Base-by-base conservation (phyloP, 2,329 filamentous ascomycete genomes). In the Fusarium fujikuroi region DNA sequence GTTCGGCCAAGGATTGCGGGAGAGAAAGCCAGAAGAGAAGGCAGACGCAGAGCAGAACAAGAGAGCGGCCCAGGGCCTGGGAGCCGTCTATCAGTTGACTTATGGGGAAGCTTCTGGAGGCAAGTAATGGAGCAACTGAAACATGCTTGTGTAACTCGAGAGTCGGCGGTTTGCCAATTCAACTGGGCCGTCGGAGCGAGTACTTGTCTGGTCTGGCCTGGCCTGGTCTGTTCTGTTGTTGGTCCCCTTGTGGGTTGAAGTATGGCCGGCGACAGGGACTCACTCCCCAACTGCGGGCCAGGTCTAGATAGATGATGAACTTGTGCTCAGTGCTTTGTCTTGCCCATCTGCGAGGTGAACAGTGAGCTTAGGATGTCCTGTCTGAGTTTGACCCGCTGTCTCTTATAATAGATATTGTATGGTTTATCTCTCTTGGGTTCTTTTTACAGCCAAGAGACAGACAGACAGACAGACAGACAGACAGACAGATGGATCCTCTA, bases 131-230 rank as follows among this genome's bases (percentile, higher is more conserved):
- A 74, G 70, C 72, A 73, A 80, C 75, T 80, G 80, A 81, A 81
- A 82, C 81, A 82, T 77, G 76, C 63, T 76, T 68, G 81, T 82
- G 80, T 79, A 77, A 82, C 81, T 70, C 58, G 69, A 77, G 47
- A 64, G 68, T 72, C 75, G 75, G 76, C 63, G 75, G 75, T 78
- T 78, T 77, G 72, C 72, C 71, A 76, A 75, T 76, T 66, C 67
- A 75, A 73, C 59, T 75, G 71, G 67, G 74, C 49, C 66, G 66
- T 63, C 75, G 72, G 75, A 63, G 72, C 70, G 65, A 74, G 63
- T 54, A 60, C 36, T 67, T 37, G 43, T 60, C 63, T 63, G 52
- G 44, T 53, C 37, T 58, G 49, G 30, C 19, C 54, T 72, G 23
- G 59, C 11, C 23, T 25, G 19, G 43, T 40, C n/a, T 30, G 28